Conservation (phyloP, 176 grass and related monocot species). For the Ananas comosus region DNA sequence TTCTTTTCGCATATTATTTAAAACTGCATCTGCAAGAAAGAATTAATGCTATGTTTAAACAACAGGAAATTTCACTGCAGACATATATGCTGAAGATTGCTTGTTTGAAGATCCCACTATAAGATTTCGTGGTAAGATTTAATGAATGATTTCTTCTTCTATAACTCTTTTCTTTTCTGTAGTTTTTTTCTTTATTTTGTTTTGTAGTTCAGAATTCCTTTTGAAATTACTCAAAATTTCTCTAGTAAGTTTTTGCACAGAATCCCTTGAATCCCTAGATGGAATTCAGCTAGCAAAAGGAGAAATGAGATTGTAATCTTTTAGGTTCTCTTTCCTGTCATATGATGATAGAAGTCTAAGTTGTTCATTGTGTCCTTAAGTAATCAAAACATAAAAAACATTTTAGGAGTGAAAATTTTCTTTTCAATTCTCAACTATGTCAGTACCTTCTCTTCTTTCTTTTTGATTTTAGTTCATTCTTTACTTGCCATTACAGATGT, state of each 20-base stretch:
- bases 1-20: neutral
- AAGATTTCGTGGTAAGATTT: conserved; percentile 48
- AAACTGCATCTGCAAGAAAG: neutral
- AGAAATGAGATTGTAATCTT: no score
- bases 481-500: no score
- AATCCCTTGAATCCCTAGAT: neutral
- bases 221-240: neutral
- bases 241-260: neutral
- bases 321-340: no score
- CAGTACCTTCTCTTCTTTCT: no score
- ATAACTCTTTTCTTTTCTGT: neutral
- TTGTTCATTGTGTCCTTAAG: no score
- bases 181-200: neutral
- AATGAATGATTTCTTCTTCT: neutral
- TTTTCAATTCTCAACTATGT: no score
- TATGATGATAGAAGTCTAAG: no score
- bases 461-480: no score
- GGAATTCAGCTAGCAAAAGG: no score
- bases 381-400: no score
- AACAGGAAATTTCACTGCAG: conserved; percentile 57
- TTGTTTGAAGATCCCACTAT: conserved; percentile 91
- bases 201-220: neutral
- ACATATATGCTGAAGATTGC: conserved; percentile 65
- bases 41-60: conserved; percentile 8
- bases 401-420: no score